Evolutionary conservation across 2,329 filamentous ascomycete species (phyloP), one percentile per base, ranked within the genome.

Genomic region (Huntiella abstrusa): DNA sequence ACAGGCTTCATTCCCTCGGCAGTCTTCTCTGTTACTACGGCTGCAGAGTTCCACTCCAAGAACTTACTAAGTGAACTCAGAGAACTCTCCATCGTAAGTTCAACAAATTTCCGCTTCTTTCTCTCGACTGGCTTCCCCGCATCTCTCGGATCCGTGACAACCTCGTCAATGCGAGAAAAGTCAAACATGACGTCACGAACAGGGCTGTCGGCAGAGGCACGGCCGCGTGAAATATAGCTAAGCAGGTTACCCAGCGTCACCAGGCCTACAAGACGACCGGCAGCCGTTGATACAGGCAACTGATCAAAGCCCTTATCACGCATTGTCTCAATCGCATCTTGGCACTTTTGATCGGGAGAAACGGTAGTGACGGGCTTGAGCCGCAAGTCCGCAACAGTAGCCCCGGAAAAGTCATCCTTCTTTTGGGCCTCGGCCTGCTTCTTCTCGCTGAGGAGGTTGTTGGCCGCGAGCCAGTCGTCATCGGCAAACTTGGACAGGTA

Each of bases 401-500:
- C 84, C 48, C 76, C 76, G 38, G 71, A 69, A 60, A 92, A 91
- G 8, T 81, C 73, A 59, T 93, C 43, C 19, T 38, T 43, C 15
- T 12, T 38, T 12, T 15, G 12, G 11, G 33, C 17, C 8, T 44
- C 82, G 45, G 67, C 63, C 6, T 65, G 53, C 56, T 62, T 58
- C 52, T 57, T 12, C 56, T 57, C 49, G 59, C 57, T 65, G 19
- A 96, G 73, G 17, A 98, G 83, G 59, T 88, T 81, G 64, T 98
- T 98, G 52, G 91, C 91, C 10, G 86, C 87, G 47, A 98, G 78
- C 92, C 91, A 98, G 67, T 96, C 91, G 59, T 98, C 92, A 60
- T 98, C 91, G 53, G 86, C 86, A 60, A 98, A 98, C 73, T 98
- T 98, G 66, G 82, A 88, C 19, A 98, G 76, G 62, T 98, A 98